Evolutionary conservation across 164 flowering plant genomes (phyloP).

Genomic region (Aristolochia fimbriata): DNA sequence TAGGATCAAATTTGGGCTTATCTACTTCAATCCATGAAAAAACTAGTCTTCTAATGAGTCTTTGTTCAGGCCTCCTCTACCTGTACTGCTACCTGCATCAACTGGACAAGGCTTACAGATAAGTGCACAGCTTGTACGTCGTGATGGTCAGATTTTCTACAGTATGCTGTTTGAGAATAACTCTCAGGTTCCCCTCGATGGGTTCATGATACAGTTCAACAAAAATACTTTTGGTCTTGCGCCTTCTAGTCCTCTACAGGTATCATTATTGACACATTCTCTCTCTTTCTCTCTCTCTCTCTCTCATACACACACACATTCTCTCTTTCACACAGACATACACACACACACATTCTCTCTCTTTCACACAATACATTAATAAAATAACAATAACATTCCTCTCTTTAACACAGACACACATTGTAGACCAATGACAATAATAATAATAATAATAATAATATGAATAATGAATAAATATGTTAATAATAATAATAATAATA

Average conservation of each 20-base stretch:
- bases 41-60: not conserved
- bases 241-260: constrained; percentile 84
- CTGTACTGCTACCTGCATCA: constrained; percentile 69
- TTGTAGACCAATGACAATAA: no score
- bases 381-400: no score
- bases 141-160: constrained; percentile 88
- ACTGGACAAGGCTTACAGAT: constrained; percentile 91
- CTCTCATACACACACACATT: no score
- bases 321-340: no score
- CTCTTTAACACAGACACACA: no score
- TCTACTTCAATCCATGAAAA: no score
- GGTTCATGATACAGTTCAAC: constrained; percentile 99
- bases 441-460: no score
- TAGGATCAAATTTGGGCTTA: no score
- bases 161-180: constrained; percentile 83
- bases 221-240: constrained; percentile 95
- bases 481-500: no score
- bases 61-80: constrained; percentile 71
- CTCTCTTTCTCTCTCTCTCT: not conserved
- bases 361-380: no score
- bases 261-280: constrained; percentile 6
- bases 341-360: no score
- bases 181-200: constrained; percentile 68
- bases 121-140: constrained; percentile 65
- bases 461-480: no score